A percentile compares a stretch with the other conserved stretches of the same genome.
Evolutionary conservation across 805 yeast species (phyloP).

Genomic region (Osmozyma mogii): DNA sequence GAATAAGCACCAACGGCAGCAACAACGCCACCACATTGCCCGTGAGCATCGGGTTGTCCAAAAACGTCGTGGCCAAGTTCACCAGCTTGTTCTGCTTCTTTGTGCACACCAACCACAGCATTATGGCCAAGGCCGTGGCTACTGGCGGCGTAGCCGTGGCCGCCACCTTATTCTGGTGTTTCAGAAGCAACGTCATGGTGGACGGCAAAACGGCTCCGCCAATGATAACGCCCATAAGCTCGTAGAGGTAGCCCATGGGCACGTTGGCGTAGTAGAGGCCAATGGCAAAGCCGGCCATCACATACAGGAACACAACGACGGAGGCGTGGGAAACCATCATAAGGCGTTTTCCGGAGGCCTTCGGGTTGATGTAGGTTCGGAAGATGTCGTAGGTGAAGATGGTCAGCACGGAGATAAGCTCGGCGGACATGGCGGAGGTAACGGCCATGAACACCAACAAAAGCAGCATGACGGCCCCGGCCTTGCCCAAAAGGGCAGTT

Average conservation of each 20-base stretch:
- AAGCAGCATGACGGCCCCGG: constrained; percentile 82
- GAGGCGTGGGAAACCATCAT: constrained; percentile 61
- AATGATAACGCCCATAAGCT: constrained; percentile 83
- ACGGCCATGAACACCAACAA: constrained; percentile 85
- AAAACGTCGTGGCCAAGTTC: constrained; percentile 49
- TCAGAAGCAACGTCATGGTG: constrained; percentile 56
- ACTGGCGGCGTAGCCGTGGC: constrained; percentile 71
- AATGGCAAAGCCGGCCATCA: constrained; percentile 76
- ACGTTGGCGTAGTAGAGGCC: constrained; percentile 78
- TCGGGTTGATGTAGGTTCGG: constrained; percentile 72
- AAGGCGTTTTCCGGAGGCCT: constrained; percentile 66
- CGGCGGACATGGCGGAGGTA: constrained; percentile 89
- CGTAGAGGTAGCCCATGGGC: constrained; percentile 81
- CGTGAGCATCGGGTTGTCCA: constrained; percentile 80
- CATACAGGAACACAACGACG: constrained; percentile 48
- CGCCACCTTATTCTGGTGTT: constrained; percentile 57
- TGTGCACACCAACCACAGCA: constrained; percentile 42
- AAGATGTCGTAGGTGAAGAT: constrained; percentile 81
- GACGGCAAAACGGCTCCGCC: constrained; percentile 82
- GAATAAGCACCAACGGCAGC: constrained; percentile 61
- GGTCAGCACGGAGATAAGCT: constrained; percentile 80
- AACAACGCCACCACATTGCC: constrained; percentile 81
- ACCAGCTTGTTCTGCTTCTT: constrained; percentile 25
- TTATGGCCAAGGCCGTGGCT: constrained; percentile 67
- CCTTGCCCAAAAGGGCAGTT: constrained; percentile 72